Evolutionary conservation across 2,329 filamentous ascomycete species (phyloP).

Genomic region (Arthrobotrys musiformis): DNA sequence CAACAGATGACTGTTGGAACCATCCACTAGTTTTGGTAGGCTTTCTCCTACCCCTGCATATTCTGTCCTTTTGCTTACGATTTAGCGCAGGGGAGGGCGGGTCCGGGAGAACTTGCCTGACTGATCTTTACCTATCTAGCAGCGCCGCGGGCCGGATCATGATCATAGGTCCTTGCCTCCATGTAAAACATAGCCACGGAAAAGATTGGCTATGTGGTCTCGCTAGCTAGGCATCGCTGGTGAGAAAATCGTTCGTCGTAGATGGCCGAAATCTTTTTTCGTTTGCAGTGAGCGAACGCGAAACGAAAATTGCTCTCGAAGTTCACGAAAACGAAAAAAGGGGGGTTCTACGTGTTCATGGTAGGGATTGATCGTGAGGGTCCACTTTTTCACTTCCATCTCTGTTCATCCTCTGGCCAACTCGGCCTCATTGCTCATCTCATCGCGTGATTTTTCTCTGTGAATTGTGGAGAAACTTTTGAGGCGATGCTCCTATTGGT

Average conservation of each 20-base stretch:
- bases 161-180: no score
- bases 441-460: conserved; percentile 43
- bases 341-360: neutral
- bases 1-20: neutral
- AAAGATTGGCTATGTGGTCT: neutral
- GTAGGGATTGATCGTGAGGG: neutral
- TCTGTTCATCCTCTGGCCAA: conserved; percentile 4
- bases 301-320: neutral
- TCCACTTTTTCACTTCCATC: conserved; percentile 17
- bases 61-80: neutral
- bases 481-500: conserved; percentile 8
- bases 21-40: neutral
- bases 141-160: conserved; percentile 20
- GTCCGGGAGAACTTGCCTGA: conserved; percentile 19
- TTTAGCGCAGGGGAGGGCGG: neutral
- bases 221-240: conserved; percentile 1
- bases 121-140: neutral
- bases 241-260: neutral
- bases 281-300: conserved; percentile 6
- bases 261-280: neutral
- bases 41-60: conserved; percentile 18
- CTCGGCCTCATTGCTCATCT: conserved; percentile 32
- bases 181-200: conserved; percentile 32
- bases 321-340: conserved; percentile 1
- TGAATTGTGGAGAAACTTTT: conserved; percentile 19